Conservation (phyloP, 495 filamentous ascomycete genomes). For the Lasiosphaeris hirsuta region DNA sequence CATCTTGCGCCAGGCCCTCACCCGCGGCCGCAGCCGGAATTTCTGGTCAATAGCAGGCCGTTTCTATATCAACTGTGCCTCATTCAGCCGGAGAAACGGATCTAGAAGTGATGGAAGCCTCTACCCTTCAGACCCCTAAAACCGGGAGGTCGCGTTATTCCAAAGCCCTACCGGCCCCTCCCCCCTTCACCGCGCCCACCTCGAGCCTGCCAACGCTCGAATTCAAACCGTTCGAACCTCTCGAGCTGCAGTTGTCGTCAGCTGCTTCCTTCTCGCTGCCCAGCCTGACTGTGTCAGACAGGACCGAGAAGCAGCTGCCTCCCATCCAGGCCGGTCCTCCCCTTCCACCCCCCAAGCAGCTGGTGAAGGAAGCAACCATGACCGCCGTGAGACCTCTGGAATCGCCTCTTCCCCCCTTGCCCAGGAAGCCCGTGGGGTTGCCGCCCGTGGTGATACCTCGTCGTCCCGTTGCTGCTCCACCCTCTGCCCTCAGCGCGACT, state of each 20-base stretch:
- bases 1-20: not conserved
- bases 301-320: constrained; percentile 17
- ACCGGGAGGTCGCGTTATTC: constrained; percentile 34
- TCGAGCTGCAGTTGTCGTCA: constrained; percentile 13
- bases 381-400: constrained; percentile 18
- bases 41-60: constrained; percentile 14
- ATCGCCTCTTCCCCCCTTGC: constrained; percentile 31
- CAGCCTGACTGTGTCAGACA: not conserved
- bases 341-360: constrained; percentile 21
- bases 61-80: constrained; percentile 7
- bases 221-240: not conserved
- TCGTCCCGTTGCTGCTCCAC: constrained; percentile 27
- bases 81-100: constrained; percentile 28
- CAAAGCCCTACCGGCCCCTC: constrained; percentile 34
- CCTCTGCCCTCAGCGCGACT: constrained; percentile 1
- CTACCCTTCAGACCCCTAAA: constrained; percentile 30
- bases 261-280: not conserved
- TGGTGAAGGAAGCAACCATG: constrained; percentile 17
- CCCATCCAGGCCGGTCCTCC: constrained; percentile 16
- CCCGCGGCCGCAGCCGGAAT: not conserved
- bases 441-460: constrained; percentile 28
- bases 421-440: constrained; percentile 11
- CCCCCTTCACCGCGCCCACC: constrained; percentile 20
- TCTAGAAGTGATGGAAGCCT: constrained; percentile 24
- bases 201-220: not conserved